Evolutionary conservation across 2,329 filamentous ascomycete species (phyloP), one percentile per base, ranked within the genome.

Genomic region (Penicillium sp.): DNA sequence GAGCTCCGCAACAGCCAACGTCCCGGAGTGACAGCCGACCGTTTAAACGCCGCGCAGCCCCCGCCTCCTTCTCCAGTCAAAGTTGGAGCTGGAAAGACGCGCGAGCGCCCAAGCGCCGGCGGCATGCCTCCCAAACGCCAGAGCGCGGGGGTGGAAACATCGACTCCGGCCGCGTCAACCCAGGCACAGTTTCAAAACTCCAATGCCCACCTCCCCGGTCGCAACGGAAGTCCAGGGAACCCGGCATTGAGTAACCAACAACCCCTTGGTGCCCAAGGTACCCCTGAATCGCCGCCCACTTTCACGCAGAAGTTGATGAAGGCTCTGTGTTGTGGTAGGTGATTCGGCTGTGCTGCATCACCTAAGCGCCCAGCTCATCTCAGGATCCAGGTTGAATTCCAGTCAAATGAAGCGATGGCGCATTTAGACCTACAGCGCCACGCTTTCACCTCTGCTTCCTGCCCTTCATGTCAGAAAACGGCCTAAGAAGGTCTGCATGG

Each of bases 141-240:
- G 77, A 92, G 87, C 82, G 76, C 71, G 63, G 74, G 72, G 48
- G 61, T 76, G 74, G 90, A 95, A 74, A 85, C 89, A 74, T 85
- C 86, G 70, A 93, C 92, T 63, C 90, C 92, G 66, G 88, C 92
- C 72, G 90, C 89, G 68, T 96, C 91, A 72, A 97, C 91, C 62
- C 90, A 95, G 76, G 93, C 93, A 65, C 93, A 97, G 74, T 97
- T 96, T 82, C 92, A 96, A 80, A 93, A 91, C 82, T 96, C 91
- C 79, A 90, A 89, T 71, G 90, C 91, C 74, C 94, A 96, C 75
- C 83, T 96, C 63, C 84, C 89, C 48, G 68, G 69, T 45, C 85
- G 85, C 68, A 80, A 87, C 65, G 83, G 82, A 59, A 82, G 78
- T 60, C 77, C 79, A 24, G 70, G 71, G 20, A 85, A 86, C 70